Evolutionary conservation across 768 basidiomycete species (phyloP), one percentile per base, ranked within the genome.

Genomic region (Hypholoma fasciculare): DNA sequence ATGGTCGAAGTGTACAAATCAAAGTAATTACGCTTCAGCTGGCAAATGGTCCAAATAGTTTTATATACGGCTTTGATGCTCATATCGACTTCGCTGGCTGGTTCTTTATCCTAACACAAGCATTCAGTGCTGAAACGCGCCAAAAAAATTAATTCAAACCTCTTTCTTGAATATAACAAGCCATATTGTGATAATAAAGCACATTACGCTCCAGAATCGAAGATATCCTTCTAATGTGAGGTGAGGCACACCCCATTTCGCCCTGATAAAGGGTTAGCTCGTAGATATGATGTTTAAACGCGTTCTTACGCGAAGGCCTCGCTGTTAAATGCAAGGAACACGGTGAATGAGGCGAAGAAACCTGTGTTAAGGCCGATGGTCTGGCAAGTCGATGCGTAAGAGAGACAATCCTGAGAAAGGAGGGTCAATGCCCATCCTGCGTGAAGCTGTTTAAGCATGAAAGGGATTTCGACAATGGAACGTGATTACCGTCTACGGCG

Each of bases 361-460:
- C 97, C 97, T 1, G 92, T 91, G 65, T 96, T 98, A 23, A 99
- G 80, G 12, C 97, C 97, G 59, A 98, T 93, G 0, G 97, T 98
- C 72, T 99, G 97, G 57, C 96, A 98, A 7, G 96, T 98, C 16
- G 95, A 97, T 3, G 97, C 97, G 67, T 96, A 99, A 16, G 96
- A 94, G 38, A 98, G 74, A 68, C 95, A 96, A 62, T 94, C 94
- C 60, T 92, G 87, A 2, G 96, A 98, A 48, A 99, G 85, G 36
- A 87, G 81, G 4, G 91, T 94, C 54, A 90, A 80, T 17, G 87
- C 90, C 90, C 89, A 91, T 30, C 87, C 87, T 89, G 59, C 4
- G n/a, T 5, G 37, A 26, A 20, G 27, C 6, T 34, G 9, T 34
- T 34, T 34, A 9, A 34, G 30, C 30, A 34, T 9, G 30, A 34